These are phyloP conservation scores for Russula abietina DNA, from an alignment of 768 basidiomycete genomes.

Conservation along the genomic window DNA sequence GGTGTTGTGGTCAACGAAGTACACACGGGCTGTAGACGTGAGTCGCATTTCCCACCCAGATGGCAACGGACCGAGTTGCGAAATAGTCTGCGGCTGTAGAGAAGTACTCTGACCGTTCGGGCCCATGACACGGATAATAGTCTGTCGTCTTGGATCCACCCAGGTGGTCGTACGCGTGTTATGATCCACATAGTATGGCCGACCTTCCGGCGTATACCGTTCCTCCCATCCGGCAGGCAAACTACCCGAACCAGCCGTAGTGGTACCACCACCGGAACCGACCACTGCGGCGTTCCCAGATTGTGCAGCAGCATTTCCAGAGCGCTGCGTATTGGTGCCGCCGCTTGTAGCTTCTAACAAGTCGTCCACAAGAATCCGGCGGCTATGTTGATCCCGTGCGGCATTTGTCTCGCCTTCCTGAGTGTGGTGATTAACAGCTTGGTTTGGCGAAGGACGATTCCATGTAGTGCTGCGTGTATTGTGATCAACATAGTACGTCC, in stretches of 20 bases:
- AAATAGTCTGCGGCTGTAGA: conserved; percentile 91
- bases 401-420: conserved; percentile 79
- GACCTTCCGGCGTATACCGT: conserved; percentile 95
- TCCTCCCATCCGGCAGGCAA: conserved; percentile 99
- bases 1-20: conserved; percentile 99
- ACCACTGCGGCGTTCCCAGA: conserved; percentile 35
- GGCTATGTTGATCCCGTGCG: conserved; percentile 80
- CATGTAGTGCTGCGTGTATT: conserved; percentile 97
- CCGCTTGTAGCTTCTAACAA: conserved; percentile 65
- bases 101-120: conserved; percentile 84
- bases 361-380: conserved; percentile 78
- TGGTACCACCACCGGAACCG: conserved; percentile 46
- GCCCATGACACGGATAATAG: conserved; percentile 94
- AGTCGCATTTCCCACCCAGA: conserved; percentile 99
- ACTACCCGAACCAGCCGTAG: conserved; percentile 75
- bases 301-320: conserved; percentile 30
- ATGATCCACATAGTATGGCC: conserved; percentile 99
- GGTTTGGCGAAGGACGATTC: conserved; percentile 83
- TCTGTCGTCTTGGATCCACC: conserved; percentile 98
- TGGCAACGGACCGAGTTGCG: conserved; percentile 92
- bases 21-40: conserved; percentile 94
- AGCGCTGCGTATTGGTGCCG: conserved; percentile 20
- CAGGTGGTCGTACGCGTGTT: conserved; percentile 99
- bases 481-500: conserved; percentile 98
- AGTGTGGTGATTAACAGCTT: conserved; percentile 60